Evolutionary conservation across 2,329 filamentous ascomycete species (phyloP).

Genomic region (Penicillium corylophilum): DNA sequence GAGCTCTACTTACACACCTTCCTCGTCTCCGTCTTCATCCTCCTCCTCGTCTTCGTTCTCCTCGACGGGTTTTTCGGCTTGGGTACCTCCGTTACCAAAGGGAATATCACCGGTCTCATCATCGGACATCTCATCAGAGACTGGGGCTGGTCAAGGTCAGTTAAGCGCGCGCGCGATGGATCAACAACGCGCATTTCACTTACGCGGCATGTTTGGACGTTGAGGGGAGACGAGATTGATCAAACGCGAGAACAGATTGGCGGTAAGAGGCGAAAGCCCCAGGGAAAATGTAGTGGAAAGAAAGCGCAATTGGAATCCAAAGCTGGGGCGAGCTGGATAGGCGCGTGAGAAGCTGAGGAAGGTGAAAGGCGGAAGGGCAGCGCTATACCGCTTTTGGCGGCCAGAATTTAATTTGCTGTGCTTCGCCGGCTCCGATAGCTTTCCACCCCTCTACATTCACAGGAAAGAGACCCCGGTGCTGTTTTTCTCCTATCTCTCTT

Average conservation of each 20-base stretch:
- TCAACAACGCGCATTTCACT: slow-evolving; percentile 24
- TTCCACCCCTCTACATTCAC: slow-evolving; percentile 24
- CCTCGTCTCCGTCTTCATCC: slow-evolving; percentile 33
- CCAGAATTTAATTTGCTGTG: slow-evolving; percentile 41
- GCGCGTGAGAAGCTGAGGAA: slow-evolving; percentile 30
- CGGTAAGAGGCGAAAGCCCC: slow-evolving; percentile 16
- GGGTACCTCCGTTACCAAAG: slow-evolving; percentile 26
- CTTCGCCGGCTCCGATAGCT: slow-evolving; percentile 33
- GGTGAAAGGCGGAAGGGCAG: slow-evolving; percentile 22
- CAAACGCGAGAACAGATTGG: slow-evolving; percentile 34
- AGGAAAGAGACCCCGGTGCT: slow-evolving; percentile 5
- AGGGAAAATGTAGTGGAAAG: not conserved
- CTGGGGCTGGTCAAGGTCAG: slow-evolving; percentile 26
- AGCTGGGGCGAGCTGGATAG: slow-evolving; percentile 15
- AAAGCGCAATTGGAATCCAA: not conserved
- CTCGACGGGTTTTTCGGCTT: slow-evolving; percentile 19
- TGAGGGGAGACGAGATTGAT: slow-evolving; percentile 22
- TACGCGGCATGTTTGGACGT: slow-evolving; percentile 41
- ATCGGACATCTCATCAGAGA: slow-evolving; percentile 34
- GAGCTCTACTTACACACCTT: slow-evolving; percentile 35
- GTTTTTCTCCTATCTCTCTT: slow-evolving; percentile 6
- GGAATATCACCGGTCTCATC: slow-evolving; percentile 42
- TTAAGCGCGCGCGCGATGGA: slow-evolving; percentile 17
- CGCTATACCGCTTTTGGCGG: slow-evolving; percentile 39
- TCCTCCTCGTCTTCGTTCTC: slow-evolving; percentile 22